These are phyloP conservation scores for Calonectria pteridis DNA, from an alignment of 2,329 filamentous ascomycete genomes.

Conservation along the genomic window DNA sequence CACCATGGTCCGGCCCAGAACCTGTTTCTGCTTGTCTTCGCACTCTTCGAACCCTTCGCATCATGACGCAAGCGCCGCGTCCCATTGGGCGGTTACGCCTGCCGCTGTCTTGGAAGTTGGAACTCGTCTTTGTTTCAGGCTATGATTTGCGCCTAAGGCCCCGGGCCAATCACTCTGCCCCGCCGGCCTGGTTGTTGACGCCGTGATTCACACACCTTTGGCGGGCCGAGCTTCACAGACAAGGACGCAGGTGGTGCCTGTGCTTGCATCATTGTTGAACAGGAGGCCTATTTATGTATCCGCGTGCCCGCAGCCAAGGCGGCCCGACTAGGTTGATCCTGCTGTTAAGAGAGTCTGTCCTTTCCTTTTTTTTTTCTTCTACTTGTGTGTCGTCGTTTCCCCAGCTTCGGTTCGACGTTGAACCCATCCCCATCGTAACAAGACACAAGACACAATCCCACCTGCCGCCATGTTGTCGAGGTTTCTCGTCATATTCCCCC, in stretches of 20 bases:
- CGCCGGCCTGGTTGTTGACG: not conserved
- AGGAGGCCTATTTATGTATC: not conserved
- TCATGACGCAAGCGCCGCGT: conserved; percentile 15
- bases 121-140: conserved; percentile 9
- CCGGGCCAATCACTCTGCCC: not conserved
- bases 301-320: not conserved
- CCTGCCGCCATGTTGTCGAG: conserved; percentile 40
- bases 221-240: not conserved
- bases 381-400: not conserved
- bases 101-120: not conserved
- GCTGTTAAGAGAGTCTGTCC: not conserved
- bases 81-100: not conserved
- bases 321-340: not conserved
- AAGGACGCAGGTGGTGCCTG: not conserved
- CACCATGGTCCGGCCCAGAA: conserved; percentile 5
- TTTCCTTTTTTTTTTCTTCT: not conserved
- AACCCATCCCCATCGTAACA: not conserved
- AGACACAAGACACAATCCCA: not conserved
- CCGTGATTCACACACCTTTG: conserved; percentile 16
- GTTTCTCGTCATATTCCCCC: conserved; percentile 51
- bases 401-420: not conserved
- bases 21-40: conserved; percentile 1
- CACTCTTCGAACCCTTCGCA: not conserved
- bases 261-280: conserved; percentile 1
- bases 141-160: not conserved